These are phyloP conservation scores for Phialophora expanda DNA, from an alignment of 2,329 filamentous ascomycete genomes.

Conservation along the genomic window DNA sequence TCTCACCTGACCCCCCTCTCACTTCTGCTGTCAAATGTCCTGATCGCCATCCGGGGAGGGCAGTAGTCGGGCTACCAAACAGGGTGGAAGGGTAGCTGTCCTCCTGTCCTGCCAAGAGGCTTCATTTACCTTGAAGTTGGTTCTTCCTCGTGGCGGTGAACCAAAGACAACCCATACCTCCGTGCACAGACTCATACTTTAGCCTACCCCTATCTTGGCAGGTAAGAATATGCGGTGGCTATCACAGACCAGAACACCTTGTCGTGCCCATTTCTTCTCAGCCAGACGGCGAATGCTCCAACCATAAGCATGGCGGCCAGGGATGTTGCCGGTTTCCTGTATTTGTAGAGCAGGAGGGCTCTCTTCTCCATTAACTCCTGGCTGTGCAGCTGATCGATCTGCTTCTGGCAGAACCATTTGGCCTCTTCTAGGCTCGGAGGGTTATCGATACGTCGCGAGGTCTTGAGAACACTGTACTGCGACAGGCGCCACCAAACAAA, in stretches of 20 bases:
- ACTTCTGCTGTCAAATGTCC: not conserved
- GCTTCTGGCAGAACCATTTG: conserved; percentile 68
- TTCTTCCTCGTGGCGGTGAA: not conserved
- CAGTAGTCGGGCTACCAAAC: not conserved
- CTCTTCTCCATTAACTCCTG: conserved; percentile 63
- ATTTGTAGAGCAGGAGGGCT: conserved; percentile 62
- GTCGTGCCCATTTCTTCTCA: conserved; percentile 58
- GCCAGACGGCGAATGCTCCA: conserved; percentile 70
- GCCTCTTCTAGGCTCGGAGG: conserved; percentile 70
- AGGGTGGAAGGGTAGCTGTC: not conserved
- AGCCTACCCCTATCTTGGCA: conserved; percentile 13
- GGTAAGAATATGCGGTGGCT: conserved; percentile 15
- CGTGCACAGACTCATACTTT: not conserved
- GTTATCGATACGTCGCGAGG: conserved; percentile 64
- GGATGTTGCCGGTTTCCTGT: conserved; percentile 68
- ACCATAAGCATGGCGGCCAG: conserved; percentile 70
- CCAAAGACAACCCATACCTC: not conserved
- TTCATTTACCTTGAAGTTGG: not conserved
- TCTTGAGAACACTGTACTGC: conserved; percentile 80
- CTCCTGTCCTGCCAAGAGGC: not conserved
- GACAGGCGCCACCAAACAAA: conserved; percentile 75
- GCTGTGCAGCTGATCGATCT: conserved; percentile 73
- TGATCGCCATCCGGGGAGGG: not conserved
- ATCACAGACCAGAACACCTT: conserved; percentile 32
- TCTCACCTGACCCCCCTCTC: not conserved